Evolutionary conservation across 164 flowering plant genomes (phyloP).

Genomic region (Umbellularia californica): DNA sequence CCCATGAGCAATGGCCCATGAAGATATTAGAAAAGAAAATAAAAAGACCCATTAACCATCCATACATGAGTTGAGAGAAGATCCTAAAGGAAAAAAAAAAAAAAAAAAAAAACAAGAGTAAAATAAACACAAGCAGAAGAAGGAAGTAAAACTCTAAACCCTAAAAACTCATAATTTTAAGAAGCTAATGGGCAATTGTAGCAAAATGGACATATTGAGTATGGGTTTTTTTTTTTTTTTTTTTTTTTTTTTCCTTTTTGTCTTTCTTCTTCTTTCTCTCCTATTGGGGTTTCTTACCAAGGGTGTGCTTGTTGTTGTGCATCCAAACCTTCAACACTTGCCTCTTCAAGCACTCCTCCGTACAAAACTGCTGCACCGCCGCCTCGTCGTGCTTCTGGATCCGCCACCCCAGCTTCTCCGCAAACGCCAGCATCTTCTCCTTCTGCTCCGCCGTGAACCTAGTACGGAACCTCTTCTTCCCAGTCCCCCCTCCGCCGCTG

Average conservation of each 20-base stretch:
- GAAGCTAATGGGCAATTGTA: background rate
- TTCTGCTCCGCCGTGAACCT: constrained; percentile 24
- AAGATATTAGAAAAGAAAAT: constrained; percentile 2
- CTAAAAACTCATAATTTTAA: background rate
- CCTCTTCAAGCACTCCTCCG: constrained; percentile 40
- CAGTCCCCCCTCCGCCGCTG: constrained; percentile 60
- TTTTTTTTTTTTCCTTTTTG: too few species aligned
- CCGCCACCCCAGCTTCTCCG: constrained; percentile 57
- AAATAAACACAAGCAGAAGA: too few species aligned
- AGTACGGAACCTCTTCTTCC: constrained; percentile 55
- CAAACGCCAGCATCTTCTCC: constrained; percentile 52
- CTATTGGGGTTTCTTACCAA: constrained; percentile 29
- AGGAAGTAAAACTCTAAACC: too few species aligned
- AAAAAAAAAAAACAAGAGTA: too few species aligned
- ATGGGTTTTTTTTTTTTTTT: background rate
- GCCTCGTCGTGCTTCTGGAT: constrained; percentile 51
- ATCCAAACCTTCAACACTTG: constrained; percentile 67
- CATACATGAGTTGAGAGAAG: background rate
- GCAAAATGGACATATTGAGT: background rate
- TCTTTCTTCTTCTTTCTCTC: background rate
- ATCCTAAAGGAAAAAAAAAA: too few species aligned
- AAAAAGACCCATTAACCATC: background rate
- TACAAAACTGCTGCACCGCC: constrained; percentile 45
- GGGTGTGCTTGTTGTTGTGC: constrained; percentile 65
- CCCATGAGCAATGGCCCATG: constrained; percentile 23